Conservation (phyloP, 352 stramenopile species). For the Globisporangium sylvaticum region DNA sequence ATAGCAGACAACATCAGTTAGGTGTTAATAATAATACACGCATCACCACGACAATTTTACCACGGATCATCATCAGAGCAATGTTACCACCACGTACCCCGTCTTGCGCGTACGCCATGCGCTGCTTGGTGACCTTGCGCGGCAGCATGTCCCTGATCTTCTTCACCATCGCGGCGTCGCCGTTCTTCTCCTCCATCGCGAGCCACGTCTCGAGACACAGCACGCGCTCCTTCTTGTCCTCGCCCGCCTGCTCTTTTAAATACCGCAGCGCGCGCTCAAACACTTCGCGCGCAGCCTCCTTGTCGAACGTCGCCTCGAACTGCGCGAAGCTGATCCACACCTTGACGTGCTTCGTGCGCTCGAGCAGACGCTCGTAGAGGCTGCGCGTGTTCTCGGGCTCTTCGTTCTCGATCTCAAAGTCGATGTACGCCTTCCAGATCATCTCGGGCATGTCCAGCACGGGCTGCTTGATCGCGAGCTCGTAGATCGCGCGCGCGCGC, state of each 20-base stretch:
- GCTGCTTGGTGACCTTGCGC: constrained; percentile 94
- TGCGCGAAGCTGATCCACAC: constrained; percentile 92
- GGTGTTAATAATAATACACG: background rate
- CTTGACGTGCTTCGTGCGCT: constrained; percentile 97
- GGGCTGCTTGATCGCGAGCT: constrained; percentile 93
- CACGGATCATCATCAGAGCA: constrained; percentile 8
- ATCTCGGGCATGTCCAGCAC: constrained; percentile 98
- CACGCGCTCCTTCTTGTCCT: constrained; percentile 91
- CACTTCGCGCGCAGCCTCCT: constrained; percentile 79
- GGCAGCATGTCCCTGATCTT: constrained; percentile 93
- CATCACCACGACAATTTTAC: no score
- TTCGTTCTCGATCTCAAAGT: constrained; percentile 95
- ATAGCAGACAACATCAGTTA: background rate
- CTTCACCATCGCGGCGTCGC: constrained; percentile 52
- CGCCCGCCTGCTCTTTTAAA: constrained; percentile 78
- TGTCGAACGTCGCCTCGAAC: constrained; percentile 72
- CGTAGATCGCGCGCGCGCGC: constrained; percentile 93
- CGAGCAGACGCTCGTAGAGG: constrained; percentile 95
- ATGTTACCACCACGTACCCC: constrained; percentile 52
- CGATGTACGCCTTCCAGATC: constrained; percentile 99
- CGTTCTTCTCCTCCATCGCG: constrained; percentile 86
- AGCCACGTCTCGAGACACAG: constrained; percentile 97
- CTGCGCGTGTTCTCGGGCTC: constrained; percentile 83
- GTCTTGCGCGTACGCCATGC: constrained; percentile 91
- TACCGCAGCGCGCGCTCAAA: constrained; percentile 90